Percentiles rank a stretch among this genome's conserved stretches.
Conservation (phyloP, 1,284 basidiomycete species). For the Trichosporon inkin region DNA sequence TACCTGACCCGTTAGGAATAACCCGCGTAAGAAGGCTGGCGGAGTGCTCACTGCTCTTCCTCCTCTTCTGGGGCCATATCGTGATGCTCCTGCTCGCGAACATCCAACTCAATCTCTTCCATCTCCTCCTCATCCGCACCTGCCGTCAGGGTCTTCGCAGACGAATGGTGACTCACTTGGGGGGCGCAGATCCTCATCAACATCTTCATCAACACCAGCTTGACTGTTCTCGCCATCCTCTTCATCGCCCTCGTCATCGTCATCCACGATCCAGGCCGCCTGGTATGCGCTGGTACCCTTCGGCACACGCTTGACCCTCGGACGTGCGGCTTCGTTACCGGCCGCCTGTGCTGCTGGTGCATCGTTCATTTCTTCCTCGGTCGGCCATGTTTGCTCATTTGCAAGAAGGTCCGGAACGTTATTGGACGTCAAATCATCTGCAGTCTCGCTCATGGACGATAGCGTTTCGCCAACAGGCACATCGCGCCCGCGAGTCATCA, state of each 20-base stretch:
- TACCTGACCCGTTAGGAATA: constrained; percentile 53
- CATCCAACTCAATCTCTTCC: constrained; percentile 58
- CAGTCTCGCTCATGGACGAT: constrained; percentile 58
- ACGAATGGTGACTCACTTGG: constrained; percentile 49
- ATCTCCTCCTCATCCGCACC: constrained; percentile 56
- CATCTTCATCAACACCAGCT: constrained; percentile 33
- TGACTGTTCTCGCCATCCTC: constrained; percentile 49
- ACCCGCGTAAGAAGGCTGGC: not conserved
- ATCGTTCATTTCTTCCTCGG: constrained; percentile 83
- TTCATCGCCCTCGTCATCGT: constrained; percentile 59
- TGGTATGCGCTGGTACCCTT: constrained; percentile 92
- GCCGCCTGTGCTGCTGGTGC: constrained; percentile 42
- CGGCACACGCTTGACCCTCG: constrained; percentile 66
- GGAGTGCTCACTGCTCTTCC: constrained; percentile 63
- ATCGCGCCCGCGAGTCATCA: not conserved
- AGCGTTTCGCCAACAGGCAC: constrained; percentile 20
- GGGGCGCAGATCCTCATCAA: constrained; percentile 28
- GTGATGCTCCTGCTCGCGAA: constrained; percentile 42
- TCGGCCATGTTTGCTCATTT: constrained; percentile 98
- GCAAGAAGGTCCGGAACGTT: constrained; percentile 84
- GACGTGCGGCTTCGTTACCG: constrained; percentile 56
- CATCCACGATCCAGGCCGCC: constrained; percentile 87
- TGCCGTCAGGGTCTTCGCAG: constrained; percentile 21
- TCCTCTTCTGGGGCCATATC: constrained; percentile 71
- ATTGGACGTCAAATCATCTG: constrained; percentile 81